Evolutionary conservation across 768 basidiomycete species (phyloP).

Genomic region (Naematelia aurantialba): DNA sequence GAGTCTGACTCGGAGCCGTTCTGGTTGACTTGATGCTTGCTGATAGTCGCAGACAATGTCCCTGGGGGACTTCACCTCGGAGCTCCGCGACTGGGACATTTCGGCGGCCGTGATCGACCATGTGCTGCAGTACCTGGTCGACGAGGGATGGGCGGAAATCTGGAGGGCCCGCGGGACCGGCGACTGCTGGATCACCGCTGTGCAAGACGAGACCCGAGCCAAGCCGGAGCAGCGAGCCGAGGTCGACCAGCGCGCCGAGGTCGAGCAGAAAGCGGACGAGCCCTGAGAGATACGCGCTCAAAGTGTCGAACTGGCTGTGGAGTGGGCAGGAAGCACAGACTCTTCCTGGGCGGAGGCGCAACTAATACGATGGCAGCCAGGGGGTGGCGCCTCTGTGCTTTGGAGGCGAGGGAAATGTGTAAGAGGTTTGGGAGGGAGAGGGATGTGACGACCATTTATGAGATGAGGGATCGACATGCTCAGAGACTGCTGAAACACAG

Average conservation of each 20-base stretch:
- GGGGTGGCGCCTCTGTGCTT: too few relatives aligned
- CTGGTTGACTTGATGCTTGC: too few relatives aligned
- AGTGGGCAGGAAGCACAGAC: slow-evolving; percentile 1
- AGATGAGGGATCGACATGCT: too few relatives aligned
- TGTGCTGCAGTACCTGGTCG: slow-evolving; percentile 15
- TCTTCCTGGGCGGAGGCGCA: not conserved
- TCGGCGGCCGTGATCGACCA: slow-evolving; percentile 22
- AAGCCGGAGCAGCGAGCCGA: too few relatives aligned
- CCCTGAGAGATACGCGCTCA: not conserved
- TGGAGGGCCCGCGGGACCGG: slow-evolving; percentile 14
- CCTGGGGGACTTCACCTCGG: slow-evolving; percentile 25
- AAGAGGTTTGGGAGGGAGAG: too few relatives aligned
- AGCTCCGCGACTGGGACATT: slow-evolving; percentile 19
- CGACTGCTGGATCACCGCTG: slow-evolving; percentile 21
- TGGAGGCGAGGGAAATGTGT: too few relatives aligned
- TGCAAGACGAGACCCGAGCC: too few relatives aligned
- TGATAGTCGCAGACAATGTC: slow-evolving; percentile 26
- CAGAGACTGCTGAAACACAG: too few relatives aligned
- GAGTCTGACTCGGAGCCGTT: too few relatives aligned
- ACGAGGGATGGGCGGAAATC: slow-evolving; percentile 16
- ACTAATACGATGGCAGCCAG: not conserved
- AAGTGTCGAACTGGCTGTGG: not conserved
- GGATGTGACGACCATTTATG: too few relatives aligned
- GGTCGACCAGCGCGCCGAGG: too few relatives aligned
- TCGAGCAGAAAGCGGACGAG: not conserved